phyloP scores from a whole-genome alignment of 108 stramenopile species.

The Mayamaea pseudoterrestris region DNA sequence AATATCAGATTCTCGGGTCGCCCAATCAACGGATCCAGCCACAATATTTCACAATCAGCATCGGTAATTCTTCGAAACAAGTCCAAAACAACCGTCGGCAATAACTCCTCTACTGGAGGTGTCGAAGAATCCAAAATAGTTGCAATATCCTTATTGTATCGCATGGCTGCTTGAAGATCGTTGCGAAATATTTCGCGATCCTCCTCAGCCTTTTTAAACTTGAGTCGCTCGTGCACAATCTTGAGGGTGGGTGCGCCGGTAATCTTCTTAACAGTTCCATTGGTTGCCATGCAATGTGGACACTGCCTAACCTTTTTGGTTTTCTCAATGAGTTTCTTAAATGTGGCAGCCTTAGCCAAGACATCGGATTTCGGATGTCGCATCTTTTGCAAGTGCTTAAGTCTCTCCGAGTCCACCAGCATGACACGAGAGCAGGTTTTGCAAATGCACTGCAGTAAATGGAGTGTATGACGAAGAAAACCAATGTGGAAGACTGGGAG shows the following conservation, averaged over 20 bases:
- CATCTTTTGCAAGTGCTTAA: conserved; percentile 54
- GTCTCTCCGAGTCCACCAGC: conserved; percentile 56
- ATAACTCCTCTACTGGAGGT: conserved; percentile 58
- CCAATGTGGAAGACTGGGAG: conserved; percentile 98
- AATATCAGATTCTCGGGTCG: conserved; percentile 93
- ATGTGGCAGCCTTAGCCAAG: conserved; percentile 45
- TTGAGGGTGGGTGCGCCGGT: conserved; percentile 85
- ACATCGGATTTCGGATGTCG: conserved; percentile 72
- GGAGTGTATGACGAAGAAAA: conserved; percentile 89
- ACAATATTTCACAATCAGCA: conserved; percentile 91
- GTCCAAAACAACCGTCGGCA: conserved; percentile 67
- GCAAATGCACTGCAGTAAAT: conserved; percentile 91
- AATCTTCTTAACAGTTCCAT: conserved; percentile 94
- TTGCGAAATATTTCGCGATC: conserved; percentile 41
- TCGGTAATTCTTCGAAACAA: conserved; percentile 86
- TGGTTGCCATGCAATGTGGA: conserved; percentile 78
- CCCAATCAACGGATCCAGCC: conserved; percentile 81
- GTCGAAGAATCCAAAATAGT: conserved; percentile 17
- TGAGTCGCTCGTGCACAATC: conserved; percentile 88
- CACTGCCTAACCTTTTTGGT: conserved; percentile 87
- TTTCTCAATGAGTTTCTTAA: conserved; percentile 83
- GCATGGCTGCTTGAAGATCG: conserved; percentile 50
- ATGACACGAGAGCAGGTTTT: conserved; percentile 93
- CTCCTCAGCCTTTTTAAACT: conserved; percentile 63
- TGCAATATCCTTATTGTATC: conserved; percentile 60